These are phyloP conservation scores for Venturia asperata DNA, from an alignment of 2,329 filamentous ascomycete genomes.

Conservation along the genomic window DNA sequence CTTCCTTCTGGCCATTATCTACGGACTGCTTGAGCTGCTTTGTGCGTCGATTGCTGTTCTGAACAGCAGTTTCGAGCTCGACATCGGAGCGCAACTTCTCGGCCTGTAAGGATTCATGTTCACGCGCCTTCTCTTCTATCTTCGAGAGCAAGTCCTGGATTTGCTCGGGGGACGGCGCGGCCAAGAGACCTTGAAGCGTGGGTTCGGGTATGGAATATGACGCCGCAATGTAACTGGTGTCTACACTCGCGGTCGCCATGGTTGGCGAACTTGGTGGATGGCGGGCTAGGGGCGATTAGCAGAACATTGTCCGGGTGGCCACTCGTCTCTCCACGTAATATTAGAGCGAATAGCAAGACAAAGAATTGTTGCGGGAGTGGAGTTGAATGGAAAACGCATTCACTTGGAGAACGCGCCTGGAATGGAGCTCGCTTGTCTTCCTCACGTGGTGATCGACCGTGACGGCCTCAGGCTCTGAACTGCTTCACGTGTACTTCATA, in stretches of 20 bases:
- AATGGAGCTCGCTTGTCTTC: not conserved
- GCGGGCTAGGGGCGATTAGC: not conserved
- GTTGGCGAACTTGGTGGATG: not conserved
- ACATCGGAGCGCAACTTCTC: slow-evolving; percentile 87
- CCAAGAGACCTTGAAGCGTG: slow-evolving; percentile 53
- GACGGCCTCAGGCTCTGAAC: too few species aligned
- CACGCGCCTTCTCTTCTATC: slow-evolving; percentile 70
- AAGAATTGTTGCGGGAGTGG: not conserved
- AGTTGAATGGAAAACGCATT: slow-evolving; percentile 4
- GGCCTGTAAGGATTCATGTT: slow-evolving; percentile 72
- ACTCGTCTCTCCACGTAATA: slow-evolving; percentile 1
- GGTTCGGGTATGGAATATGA: slow-evolving; percentile 63
- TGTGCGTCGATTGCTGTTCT: slow-evolving; percentile 73
- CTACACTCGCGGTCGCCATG: slow-evolving; percentile 36
- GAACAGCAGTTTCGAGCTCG: slow-evolving; percentile 83
- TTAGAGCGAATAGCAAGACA: not conserved
- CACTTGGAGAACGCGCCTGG: not conserved
- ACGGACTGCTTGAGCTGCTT: slow-evolving; percentile 74
- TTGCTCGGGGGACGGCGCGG: slow-evolving; percentile 68
- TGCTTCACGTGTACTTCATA: not conserved
- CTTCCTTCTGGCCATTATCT: slow-evolving; percentile 76
- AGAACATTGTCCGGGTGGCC: not conserved
- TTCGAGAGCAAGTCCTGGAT: slow-evolving; percentile 68
- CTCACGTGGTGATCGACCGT: not conserved
- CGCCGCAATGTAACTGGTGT: slow-evolving; percentile 65